phyloP scores from a whole-genome alignment of 1,284 basidiomycete genomes.

The Ceratobasidium sp. region DNA sequence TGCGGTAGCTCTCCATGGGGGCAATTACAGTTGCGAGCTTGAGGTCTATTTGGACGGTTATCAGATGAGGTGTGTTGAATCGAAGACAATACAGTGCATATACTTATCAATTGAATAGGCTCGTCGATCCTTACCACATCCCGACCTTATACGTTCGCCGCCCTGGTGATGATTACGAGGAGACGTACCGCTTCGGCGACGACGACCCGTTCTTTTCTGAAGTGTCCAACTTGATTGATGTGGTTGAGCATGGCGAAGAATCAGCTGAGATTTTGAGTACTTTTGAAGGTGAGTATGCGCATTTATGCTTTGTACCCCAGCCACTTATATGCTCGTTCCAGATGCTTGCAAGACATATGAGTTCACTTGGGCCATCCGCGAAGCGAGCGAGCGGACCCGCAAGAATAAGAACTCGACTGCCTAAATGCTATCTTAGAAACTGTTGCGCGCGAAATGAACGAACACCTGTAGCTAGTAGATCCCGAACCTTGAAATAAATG shows the following conservation, averaged over 20 bases:
- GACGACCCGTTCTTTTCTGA: slow-evolving; percentile 96
- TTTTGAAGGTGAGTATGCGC: slow-evolving; percentile 72
- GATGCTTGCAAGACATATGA: slow-evolving; percentile 91
- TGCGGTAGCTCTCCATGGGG: slow-evolving; percentile 88
- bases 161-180: slow-evolving; percentile 88
- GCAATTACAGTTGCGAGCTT: slow-evolving; percentile 92
- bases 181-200: slow-evolving; percentile 79
- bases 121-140: slow-evolving; percentile 59
- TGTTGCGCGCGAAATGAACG: slow-evolving; percentile 15
- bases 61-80: slow-evolving; percentile 55
- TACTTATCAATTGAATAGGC: slow-evolving; percentile 31
- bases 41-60: slow-evolving; percentile 94
- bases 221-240: slow-evolving; percentile 83
- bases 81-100: neutral
- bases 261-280: slow-evolving; percentile 77
- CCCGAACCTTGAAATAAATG: slow-evolving; percentile 15
- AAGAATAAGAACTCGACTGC: slow-evolving; percentile 30
- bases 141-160: slow-evolving; percentile 87
- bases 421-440: slow-evolving; percentile 13
- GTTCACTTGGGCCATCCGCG: slow-evolving; percentile 88
- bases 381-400: slow-evolving; percentile 70
- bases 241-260: slow-evolving; percentile 77
- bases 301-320: slow-evolving; percentile 13
- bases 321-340: slow-evolving; percentile 56
- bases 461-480: slow-evolving; percentile 27